These are phyloP conservation scores for Aspergillus affinis DNA, from an alignment of 495 filamentous ascomycete genomes.

Conservation along the genomic window DNA sequence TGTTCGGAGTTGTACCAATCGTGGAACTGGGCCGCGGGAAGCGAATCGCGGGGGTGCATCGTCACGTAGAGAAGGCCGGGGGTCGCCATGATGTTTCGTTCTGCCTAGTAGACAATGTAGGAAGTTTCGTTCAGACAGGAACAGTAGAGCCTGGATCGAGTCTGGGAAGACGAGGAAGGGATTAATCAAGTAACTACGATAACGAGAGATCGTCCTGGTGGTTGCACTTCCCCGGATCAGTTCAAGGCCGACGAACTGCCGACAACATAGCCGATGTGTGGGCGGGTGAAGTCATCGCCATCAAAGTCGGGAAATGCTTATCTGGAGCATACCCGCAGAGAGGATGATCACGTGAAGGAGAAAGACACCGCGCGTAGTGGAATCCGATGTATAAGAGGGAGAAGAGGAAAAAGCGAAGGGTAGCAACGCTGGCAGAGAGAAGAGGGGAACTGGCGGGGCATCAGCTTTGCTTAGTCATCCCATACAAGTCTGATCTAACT, in stretches of 20 bases:
- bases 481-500: too few species aligned
- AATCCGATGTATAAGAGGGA: background rate
- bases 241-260: conserved; percentile 10
- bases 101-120: background rate
- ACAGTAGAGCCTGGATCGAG: background rate
- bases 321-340: background rate
- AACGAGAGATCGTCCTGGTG: background rate
- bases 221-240: conserved; percentile 4
- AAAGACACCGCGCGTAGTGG: background rate
- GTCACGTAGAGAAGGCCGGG: conserved; percentile 75
- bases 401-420: background rate
- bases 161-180: background rate
- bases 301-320: background rate
- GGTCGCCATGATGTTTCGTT: conserved; percentile 35
- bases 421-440: too few species aligned
- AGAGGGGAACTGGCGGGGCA: too few species aligned
- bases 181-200: background rate
- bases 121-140: background rate
- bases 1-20: conserved; percentile 94
- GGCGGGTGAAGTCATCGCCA: conserved; percentile 13
- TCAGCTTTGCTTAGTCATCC: too few species aligned
- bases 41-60: conserved; percentile 66
- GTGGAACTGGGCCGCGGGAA: conserved; percentile 71
- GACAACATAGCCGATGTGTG: conserved; percentile 10
- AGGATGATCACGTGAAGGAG: background rate